These are phyloP conservation scores for Vachellia collinsii DNA, from an alignment of 306 rosid genomes.

Conservation along the genomic window DNA sequence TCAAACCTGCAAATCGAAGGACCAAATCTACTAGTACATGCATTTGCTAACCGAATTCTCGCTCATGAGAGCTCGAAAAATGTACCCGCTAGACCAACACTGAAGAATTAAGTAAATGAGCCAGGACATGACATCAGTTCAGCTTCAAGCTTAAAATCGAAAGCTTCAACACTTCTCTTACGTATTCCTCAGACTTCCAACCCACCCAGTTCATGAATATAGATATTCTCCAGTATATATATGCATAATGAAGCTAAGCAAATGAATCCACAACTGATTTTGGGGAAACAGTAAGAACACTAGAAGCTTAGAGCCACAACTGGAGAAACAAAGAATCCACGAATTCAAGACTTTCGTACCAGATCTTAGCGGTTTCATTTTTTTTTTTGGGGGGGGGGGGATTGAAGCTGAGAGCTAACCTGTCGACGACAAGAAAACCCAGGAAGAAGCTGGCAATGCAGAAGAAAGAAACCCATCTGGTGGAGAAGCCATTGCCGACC, in stretches of 20 bases:
- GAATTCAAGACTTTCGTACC: neutral
- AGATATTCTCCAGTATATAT: neutral
- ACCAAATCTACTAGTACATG: neutral
- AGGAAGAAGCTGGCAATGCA: constrained; percentile 23
- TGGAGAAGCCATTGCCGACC: constrained; percentile 10
- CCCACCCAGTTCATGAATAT: neutral
- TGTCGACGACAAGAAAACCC: constrained; percentile 17
- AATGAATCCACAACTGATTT: neutral
- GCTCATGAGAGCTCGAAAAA: neutral
- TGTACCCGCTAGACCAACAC: neutral
- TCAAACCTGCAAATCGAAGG: neutral
- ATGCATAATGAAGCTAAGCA: neutral
- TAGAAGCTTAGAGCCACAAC: neutral
- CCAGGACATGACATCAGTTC: neutral
- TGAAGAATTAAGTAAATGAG: neutral
- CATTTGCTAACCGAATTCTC: neutral
- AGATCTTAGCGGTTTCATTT: neutral
- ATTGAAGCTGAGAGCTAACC: neutral
- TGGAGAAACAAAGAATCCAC: neutral
- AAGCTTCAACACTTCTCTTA: neutral
- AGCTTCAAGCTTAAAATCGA: neutral
- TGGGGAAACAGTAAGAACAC: neutral
- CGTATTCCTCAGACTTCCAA: neutral
- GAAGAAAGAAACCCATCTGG: constrained; percentile 7
- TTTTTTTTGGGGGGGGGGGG: neutral